Evolutionary conservation across 257 asterid genomes (phyloP).

Genomic region (Primulina tabacum): DNA sequence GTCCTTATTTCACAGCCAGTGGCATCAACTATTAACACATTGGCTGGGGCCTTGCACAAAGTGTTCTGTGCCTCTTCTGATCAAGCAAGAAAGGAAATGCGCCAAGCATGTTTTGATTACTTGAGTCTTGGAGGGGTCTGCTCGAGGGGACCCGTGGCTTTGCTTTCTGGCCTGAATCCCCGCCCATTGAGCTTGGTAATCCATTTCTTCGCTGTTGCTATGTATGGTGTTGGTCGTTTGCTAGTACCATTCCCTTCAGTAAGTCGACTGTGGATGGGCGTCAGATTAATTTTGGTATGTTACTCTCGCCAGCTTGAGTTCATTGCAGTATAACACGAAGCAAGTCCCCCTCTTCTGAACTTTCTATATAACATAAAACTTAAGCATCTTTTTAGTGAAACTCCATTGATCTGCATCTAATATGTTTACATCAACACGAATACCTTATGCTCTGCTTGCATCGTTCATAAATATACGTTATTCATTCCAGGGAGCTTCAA

Average conservation of each 20-base stretch:
- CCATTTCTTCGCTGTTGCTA: slow-evolving; percentile 48
- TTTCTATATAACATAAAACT: not conserved
- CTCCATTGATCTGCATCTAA: not conserved
- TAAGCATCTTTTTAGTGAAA: not conserved
- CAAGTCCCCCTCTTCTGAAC: too few species aligned
- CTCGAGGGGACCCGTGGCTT: slow-evolving; percentile 47
- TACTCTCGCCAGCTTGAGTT: too few species aligned
- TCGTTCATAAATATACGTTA: not conserved
- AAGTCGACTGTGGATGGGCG: slow-evolving; percentile 44
- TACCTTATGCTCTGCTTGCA: not conserved
- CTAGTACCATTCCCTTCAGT: slow-evolving; percentile 52
- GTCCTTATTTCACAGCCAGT: slow-evolving; percentile 39
- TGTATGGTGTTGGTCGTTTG: slow-evolving; percentile 49
- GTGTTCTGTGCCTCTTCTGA: slow-evolving; percentile 55
- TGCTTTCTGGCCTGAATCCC: slow-evolving; percentile 48
- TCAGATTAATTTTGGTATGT: slow-evolving; percentile 37
- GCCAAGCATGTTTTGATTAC: slow-evolving; percentile 51
- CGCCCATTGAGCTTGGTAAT: slow-evolving; percentile 45
- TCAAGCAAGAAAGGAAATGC: slow-evolving; percentile 55
- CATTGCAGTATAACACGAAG: too few species aligned
- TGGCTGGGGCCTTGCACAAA: slow-evolving; percentile 51
- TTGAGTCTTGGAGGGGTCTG: slow-evolving; percentile 53
- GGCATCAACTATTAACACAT: slow-evolving; percentile 51
- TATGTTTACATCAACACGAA: not conserved
- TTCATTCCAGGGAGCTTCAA: slow-evolving; percentile 36